Base-by-base conservation (phyloP, 345 rosid species). In the Euclidium syriacum region DNA sequence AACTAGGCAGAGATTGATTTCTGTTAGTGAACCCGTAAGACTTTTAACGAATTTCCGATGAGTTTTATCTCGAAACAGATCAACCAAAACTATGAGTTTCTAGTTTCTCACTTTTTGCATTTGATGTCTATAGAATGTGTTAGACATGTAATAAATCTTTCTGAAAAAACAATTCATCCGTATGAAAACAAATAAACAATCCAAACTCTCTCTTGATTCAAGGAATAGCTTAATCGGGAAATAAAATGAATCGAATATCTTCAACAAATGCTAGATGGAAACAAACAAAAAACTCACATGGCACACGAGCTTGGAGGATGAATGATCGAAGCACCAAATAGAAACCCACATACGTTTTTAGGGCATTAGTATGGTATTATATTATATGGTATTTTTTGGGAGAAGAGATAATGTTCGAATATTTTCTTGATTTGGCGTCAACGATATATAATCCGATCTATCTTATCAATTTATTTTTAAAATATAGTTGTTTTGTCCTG, bases 401-500 rank as follows among this genome's bases (percentile, higher is more conserved):
- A 17, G 17, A 4, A 29, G 26, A 17, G 17, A 4, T 5, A 29
- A 29, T 0, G 18, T 64, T 10, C 14, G 19, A 40, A 22, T 22
- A 7, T 16, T 39, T 24, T 40, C 11, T 6, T 1, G 0, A 27
- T 17, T 36, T 24, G 39, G 47, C 14, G 36, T 53, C 48, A 65
- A 54, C 44, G 47, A 53, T 65, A n/a, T n/a, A n/a, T n/a, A 44
- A 53, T 65, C 35, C 12, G 9, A 22, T 41, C 14, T 14, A 32
- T 26, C 11, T 4, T 9, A 41, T 8, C 24, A 8, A n/a, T n/a
- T 38, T 19, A 6, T 27, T 38, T n/a, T n/a, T n/a, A n/a, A 34
- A 11, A 7, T 23, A 0, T 16, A 12, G 24, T 10, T 17, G 11
- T 17, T 38, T 24, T 36, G 34, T 36, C 46, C 3, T 5, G 32